phyloP scores from a whole-genome alignment of 75 land plant genomes.

The Sequoiadendron giganteum region DNA sequence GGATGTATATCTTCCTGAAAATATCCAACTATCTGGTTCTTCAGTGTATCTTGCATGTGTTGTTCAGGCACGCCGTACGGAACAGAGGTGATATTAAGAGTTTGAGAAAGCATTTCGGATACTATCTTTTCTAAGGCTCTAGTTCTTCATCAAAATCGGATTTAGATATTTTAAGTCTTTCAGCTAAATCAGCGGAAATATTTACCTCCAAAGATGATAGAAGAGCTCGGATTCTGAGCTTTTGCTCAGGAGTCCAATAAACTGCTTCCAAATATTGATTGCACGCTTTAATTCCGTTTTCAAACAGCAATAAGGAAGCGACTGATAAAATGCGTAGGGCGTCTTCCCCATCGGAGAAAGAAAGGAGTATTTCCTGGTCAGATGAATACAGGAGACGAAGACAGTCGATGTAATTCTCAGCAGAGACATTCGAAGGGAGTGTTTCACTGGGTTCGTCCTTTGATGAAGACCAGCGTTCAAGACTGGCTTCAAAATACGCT shows the following conservation, averaged over 20 bases:
- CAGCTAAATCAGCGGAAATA: background rate
- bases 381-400: conserved; percentile 25
- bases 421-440: background rate
- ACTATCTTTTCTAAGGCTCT: background rate
- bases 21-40: background rate
- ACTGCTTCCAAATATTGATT: conserved; percentile 13
- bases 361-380: background rate
- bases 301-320: background rate
- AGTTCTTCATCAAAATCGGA: background rate
- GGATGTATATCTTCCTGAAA: background rate
- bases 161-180: background rate
- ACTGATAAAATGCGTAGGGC: conserved; percentile 11
- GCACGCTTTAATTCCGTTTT: conserved; percentile 7
- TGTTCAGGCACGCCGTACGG: background rate
- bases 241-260: conserved; percentile 8
- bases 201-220: conserved; percentile 4
- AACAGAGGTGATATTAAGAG: background rate
- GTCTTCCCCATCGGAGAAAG: conserved; percentile 1
- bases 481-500: conserved; percentile 30
- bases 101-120: background rate
- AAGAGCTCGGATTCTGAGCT: background rate
- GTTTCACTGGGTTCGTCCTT: background rate
- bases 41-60: background rate
- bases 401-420: conserved; percentile 18
- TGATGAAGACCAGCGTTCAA: no score